Evolutionary conservation across 768 basidiomycete species (phyloP).

Genomic region (Tephrocybe sp.): DNA sequence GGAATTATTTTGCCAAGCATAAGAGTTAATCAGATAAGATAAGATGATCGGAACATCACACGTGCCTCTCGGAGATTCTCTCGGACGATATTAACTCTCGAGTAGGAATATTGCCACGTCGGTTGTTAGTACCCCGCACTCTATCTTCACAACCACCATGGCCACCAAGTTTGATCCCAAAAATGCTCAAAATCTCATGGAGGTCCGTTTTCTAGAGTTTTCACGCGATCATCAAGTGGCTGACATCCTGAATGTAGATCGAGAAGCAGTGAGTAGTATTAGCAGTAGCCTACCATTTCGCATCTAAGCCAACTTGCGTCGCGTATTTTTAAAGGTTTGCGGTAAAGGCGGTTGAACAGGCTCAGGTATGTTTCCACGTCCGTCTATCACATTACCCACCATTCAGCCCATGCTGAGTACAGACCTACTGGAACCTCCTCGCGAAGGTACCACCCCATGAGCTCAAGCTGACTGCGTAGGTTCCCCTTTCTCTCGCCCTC

Average conservation of each 20-base stretch:
- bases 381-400: background rate
- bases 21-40: no score
- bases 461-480: slow-evolving; percentile 81
- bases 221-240: slow-evolving; percentile 2
- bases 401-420: slow-evolving; percentile 2
- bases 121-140: slow-evolving; percentile 5
- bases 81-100: no score
- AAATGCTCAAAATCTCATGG: slow-evolving; percentile 86
- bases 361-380: slow-evolving; percentile 60
- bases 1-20: no score
- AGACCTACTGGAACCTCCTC: slow-evolving; percentile 96
- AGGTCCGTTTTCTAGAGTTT: slow-evolving; percentile 48
- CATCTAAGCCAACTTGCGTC: background rate
- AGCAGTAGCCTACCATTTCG: background rate
- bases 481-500: background rate
- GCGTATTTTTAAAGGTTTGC: slow-evolving; percentile 56
- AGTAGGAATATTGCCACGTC: slow-evolving; percentile 15
- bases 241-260: slow-evolving; percentile 49
- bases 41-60: no score
- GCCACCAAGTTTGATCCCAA: slow-evolving; percentile 73
- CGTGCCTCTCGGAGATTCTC: no score
- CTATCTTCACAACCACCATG: slow-evolving; percentile 12
- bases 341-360: slow-evolving; percentile 95
- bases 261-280: slow-evolving; percentile 80
- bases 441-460: slow-evolving; percentile 74